Base-by-base conservation (phyloP, 2,329 filamentous ascomycete species). In the Celoporthe dispersa region DNA sequence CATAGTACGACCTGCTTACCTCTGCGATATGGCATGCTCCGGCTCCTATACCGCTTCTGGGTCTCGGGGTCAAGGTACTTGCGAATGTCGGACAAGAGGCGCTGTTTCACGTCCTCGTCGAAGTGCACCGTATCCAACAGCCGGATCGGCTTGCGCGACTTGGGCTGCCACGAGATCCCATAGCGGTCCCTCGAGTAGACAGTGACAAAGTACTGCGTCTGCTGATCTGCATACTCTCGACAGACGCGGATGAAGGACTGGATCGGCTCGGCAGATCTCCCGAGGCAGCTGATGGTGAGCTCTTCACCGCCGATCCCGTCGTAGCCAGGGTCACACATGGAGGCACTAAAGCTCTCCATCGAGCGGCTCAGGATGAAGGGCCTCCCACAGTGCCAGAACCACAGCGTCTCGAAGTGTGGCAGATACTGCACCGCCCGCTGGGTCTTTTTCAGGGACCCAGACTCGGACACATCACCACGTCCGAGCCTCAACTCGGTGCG, bases 1-100 rank as follows among this genome's bases (percentile, higher is more conserved):
- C 16, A 37, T 28, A 6, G 28, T 14, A 25, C 28, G 25, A 25
- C 25, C 2, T 37, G 19, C 66, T 62, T 16, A 68, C 66, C 66
- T 41, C 89, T 82, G 1, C 89, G 83, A 73, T 91, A 90, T 0
- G 90, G 90, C 66, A 91, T 90, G 3, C 88, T 90, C 8, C 90
- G 85, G 41, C 86, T 86, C 14, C 89, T 85, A 70, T 93, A 93
- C 80, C 89, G 89, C 53, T 84, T 81, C 68, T 81, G 80, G 0
- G 82, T 83, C 64, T 78, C 80, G 1, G 82, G 82, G 31, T 85
- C 82, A 2, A 88, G 78, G 69, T 87, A 88, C 60, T 87, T 86
- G 11, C 81, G 80, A 48, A 87, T 83, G 69, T 88, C 86, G 25
- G 77, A 75, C 0, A 87, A 76, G 3, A 88, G 82, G 4, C 81